Evolutionary conservation across 768 basidiomycete species (phyloP).

Genomic region (Exidia glandulosa): DNA sequence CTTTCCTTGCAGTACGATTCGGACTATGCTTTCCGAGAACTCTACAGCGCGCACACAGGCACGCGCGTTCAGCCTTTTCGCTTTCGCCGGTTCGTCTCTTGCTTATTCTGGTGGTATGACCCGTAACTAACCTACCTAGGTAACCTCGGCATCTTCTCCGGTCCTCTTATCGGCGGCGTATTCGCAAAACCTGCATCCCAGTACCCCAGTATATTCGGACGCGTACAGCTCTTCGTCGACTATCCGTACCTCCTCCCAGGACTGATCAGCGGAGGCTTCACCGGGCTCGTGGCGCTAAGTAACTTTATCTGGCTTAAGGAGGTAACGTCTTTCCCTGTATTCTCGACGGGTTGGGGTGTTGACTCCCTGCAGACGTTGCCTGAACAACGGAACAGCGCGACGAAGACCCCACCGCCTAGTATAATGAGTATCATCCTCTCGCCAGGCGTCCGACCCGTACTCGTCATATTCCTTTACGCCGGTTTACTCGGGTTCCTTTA

Average conservation of each 20-base stretch:
- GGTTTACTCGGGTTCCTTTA: not conserved
- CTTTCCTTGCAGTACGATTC: not conserved
- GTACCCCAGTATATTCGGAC: constrained; percentile 3
- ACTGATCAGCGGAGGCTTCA: constrained; percentile 4
- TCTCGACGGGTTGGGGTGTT: not conserved
- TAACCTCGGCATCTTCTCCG: constrained; percentile 6
- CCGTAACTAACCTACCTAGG: no score
- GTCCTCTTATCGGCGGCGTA: constrained; percentile 5
- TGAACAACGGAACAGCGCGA: not conserved
- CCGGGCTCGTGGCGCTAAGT: constrained; percentile 1
- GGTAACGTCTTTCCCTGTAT: not conserved
- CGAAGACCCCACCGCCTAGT: not conserved
- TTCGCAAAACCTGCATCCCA: constrained; percentile 6
- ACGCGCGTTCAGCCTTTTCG: constrained; percentile 7
- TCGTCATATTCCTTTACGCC: constrained; percentile 3
- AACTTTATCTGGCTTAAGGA: constrained; percentile 9
- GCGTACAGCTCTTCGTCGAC: constrained; percentile 3
- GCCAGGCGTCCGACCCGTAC: not conserved
- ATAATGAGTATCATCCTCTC: not conserved
- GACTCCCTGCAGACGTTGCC: not conserved
- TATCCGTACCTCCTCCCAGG: constrained; percentile 10
- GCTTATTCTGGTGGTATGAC: no score
- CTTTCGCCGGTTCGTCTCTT: no score
- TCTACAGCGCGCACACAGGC: constrained; percentile 7
- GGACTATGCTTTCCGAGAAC: constrained; percentile 10